These are phyloP conservation scores for Candida neerlandica DNA, from an alignment of 1,139 yeast genomes.

Conservation along the genomic window DNA sequence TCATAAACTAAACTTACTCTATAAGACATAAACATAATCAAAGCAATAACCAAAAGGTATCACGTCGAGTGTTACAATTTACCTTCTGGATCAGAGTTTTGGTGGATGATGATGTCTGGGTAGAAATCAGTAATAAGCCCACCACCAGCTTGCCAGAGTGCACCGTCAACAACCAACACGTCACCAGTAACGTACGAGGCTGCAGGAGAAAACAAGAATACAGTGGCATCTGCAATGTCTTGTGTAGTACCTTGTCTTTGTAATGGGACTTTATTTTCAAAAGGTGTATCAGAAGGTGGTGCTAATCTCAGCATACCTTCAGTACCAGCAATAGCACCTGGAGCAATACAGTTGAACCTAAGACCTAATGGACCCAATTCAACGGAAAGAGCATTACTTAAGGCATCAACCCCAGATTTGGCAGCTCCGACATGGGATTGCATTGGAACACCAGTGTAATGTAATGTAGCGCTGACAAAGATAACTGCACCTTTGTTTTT, in stretches of 20 bases:
- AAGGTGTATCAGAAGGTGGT: slow-evolving; percentile 36
- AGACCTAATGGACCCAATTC: slow-evolving; percentile 92
- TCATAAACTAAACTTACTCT: background rate
- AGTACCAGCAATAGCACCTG: slow-evolving; percentile 83
- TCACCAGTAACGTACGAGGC: slow-evolving; percentile 80
- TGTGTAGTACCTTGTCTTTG: slow-evolving; percentile 73
- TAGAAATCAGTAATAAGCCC: slow-evolving; percentile 32
- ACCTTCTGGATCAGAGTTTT: slow-evolving; percentile 25
- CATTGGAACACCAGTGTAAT: slow-evolving; percentile 87
- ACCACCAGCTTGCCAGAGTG: slow-evolving; percentile 77
- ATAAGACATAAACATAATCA: background rate
- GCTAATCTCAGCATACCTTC: slow-evolving; percentile 75
- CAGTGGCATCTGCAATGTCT: slow-evolving; percentile 90
- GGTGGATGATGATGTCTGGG: slow-evolving; percentile 33
- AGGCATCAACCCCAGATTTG: slow-evolving; percentile 92
- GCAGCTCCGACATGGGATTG: slow-evolving; percentile 94
- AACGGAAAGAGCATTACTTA: slow-evolving; percentile 81
- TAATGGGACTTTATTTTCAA: slow-evolving; percentile 61
- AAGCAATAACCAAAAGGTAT: background rate
- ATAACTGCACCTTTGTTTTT: slow-evolving; percentile 70
- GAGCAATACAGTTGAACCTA: slow-evolving; percentile 83
- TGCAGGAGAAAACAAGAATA: slow-evolving; percentile 80
- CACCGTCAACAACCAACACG: slow-evolving; percentile 85
- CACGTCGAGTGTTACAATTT: slow-evolving; percentile 17
- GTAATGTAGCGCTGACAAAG: slow-evolving; percentile 92